Evolutionary conservation across 2,329 filamentous ascomycete genomes (phyloP).

Genomic region (Xylaria sp.): DNA sequence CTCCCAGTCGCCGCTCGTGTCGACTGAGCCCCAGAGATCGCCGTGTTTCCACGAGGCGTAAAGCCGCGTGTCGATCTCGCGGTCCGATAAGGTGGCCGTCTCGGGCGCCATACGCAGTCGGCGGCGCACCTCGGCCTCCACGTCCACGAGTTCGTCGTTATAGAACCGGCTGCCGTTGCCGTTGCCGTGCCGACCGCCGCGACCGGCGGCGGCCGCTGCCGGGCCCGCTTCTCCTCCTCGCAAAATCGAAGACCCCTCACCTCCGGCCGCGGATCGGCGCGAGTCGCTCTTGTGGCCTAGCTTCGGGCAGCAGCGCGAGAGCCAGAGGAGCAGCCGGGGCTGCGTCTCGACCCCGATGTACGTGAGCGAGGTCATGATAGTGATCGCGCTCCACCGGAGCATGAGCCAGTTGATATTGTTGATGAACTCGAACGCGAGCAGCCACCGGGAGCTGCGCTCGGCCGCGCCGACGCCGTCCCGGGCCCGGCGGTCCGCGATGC

Average conservation of each 20-base stretch:
- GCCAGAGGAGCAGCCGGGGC: constrained; percentile 64
- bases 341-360: constrained; percentile 62
- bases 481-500: constrained; percentile 47
- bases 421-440: constrained; percentile 75
- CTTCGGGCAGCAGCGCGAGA: constrained; percentile 50
- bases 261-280: constrained; percentile 5
- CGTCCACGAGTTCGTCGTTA: constrained; percentile 69
- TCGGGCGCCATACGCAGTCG: constrained; percentile 49
- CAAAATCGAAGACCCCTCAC: constrained; percentile 45
- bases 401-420: constrained; percentile 72
- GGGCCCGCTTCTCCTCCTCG: constrained; percentile 46
- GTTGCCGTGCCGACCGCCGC: constrained; percentile 31
- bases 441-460: constrained; percentile 78
- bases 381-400: constrained; percentile 58
- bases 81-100: constrained; percentile 56
- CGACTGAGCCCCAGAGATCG: constrained; percentile 82
- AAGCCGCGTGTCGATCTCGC: constrained; percentile 70
- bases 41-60: constrained; percentile 85
- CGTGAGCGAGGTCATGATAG: constrained; percentile 56
- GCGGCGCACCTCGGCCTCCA: constrained; percentile 77
- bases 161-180: constrained; percentile 59
- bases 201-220: no score
- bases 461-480: constrained; percentile 75
- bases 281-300: constrained; percentile 32
- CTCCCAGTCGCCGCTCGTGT: constrained; percentile 78